Base-by-base conservation (phyloP, 306 rosid genomes). In the Lupinus albus region DNA sequence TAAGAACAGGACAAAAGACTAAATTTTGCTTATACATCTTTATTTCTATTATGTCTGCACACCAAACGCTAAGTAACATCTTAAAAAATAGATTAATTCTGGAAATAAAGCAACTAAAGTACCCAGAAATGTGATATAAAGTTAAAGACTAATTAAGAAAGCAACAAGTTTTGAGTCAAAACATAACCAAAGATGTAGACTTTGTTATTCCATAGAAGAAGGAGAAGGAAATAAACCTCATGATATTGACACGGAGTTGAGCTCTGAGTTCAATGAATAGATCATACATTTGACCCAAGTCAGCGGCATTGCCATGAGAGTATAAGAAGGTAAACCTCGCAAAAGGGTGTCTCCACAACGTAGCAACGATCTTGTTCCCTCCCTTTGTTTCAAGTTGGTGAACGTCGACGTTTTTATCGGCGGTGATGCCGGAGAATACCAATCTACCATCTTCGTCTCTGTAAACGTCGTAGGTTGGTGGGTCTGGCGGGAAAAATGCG, bases 281-380 rank as follows among this genome's bases (percentile, higher is more conserved):
- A 64, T 88, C 95, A 13, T 78, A 84, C 97, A 94, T 94, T 71
- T 90, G 96, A 53, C 99, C 99, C 84, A 93, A 80, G 82, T 93
- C 99, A 57, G 99, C 99, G 17, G 99, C 99, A 80, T 93, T 94
- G 2, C 99, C 99, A 61, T 94, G 99, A 41, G 99, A 94, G 84
- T 94, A 94, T 59, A 94, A 69, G 50, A 94, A 64, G 10, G 99
- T 94, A 78, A 88, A 85, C 78, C 97, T 76, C 0, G 97, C 89
- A 70, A 72, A 82, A 50, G 99, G 99, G 70, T 90, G 88, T 74
- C 45, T 86, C 99, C 99, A 94, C 13, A 94, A 86, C 54, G 88
- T 88, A 15, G 99, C 97, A 2, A 90, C 97, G 50, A 94, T 54
- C 50, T 80, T 83, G 76, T 85, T 94, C 4, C 99, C 97, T 2